phyloP scores from a whole-genome alignment of 2,329 filamentous ascomycete genomes.

The Emergomyces pasteurianus region DNA sequence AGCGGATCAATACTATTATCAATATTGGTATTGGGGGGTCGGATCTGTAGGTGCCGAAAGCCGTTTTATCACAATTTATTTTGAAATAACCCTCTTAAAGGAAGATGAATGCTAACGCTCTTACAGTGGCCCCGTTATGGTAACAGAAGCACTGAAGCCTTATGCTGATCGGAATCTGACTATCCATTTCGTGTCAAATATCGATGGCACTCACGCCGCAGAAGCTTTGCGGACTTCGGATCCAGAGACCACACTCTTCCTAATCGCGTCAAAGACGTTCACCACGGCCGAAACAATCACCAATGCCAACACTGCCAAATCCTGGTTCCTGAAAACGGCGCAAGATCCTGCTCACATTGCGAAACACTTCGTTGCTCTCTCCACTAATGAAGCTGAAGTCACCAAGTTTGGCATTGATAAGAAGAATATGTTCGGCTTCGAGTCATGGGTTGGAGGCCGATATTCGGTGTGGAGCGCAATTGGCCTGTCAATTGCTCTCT shows the following conservation, averaged over 20 bases:
- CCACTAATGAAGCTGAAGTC: slow-evolving; percentile 89
- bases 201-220: slow-evolving; percentile 94
- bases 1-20: slow-evolving; percentile 92
- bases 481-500: slow-evolving; percentile 82
- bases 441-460: slow-evolving; percentile 94
- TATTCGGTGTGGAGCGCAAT: slow-evolving; percentile 99
- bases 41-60: slow-evolving; percentile 61
- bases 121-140: slow-evolving; percentile 86
- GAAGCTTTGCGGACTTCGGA: slow-evolving; percentile 82
- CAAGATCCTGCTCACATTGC: slow-evolving; percentile 67
- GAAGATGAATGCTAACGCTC: not conserved
- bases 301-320: slow-evolving; percentile 94
- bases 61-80: not conserved
- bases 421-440: slow-evolving; percentile 99
- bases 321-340: slow-evolving; percentile 82
- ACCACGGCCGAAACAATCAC: slow-evolving; percentile 95
- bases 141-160: slow-evolving; percentile 91
- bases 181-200: slow-evolving; percentile 98
- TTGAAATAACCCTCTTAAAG: not conserved
- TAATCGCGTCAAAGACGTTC: slow-evolving; percentile 98
- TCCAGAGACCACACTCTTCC: slow-evolving; percentile 96
- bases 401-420: slow-evolving; percentile 97
- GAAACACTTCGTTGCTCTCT: slow-evolving; percentile 97
- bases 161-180: slow-evolving; percentile 79
- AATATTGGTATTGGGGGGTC: slow-evolving; percentile 98